Percentiles rank a stretch among this genome's conserved stretches.
phyloP scores from a whole-genome alignment of 768 basidiomycete genomes.

The Trametes maxima region DNA sequence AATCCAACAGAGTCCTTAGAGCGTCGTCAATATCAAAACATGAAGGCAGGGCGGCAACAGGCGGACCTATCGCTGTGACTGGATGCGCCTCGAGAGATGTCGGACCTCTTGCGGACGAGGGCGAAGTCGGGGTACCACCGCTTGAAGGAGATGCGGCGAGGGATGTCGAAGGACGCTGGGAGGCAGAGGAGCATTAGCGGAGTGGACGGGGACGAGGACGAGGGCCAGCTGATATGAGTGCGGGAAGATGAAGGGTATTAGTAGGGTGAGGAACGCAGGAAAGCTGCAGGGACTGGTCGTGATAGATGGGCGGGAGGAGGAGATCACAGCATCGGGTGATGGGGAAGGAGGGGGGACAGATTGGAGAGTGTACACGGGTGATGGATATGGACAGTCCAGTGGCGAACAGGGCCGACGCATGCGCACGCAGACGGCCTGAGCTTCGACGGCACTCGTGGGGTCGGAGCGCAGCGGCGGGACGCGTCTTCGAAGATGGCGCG shows the following conservation, averaged over 20 bases:
- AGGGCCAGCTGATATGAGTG: conserved; percentile 18
- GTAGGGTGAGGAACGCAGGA: conserved; percentile 7
- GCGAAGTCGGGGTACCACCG: conserved; percentile 14
- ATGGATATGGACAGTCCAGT: no score
- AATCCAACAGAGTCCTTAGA: conserved; percentile 8
- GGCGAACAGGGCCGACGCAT: no score
- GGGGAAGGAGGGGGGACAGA: background rate
- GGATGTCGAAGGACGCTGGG: conserved; percentile 6
- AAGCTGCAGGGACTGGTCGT: conserved; percentile 3
- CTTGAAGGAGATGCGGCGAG: conserved; percentile 13
- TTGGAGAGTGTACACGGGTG: background rate
- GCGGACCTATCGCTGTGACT: conserved; percentile 14
- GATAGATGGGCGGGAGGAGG: conserved; percentile 12
- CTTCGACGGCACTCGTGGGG: background rate
- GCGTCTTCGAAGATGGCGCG: no score
- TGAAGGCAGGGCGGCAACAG: background rate
- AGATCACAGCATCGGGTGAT: conserved; percentile 18
- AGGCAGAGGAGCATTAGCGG: conserved; percentile 14
- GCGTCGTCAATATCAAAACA: background rate
- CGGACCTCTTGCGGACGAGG: background rate
- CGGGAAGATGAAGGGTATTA: conserved; percentile 12
- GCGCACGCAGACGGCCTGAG: no score
- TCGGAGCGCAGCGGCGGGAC: background rate
- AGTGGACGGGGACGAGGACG: background rate
- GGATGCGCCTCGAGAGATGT: conserved; percentile 12